Evolutionary conservation across 208 protist species (phyloP), one percentile per base, ranked within the genome.

Genomic region (Leishmania tropica): DNA sequence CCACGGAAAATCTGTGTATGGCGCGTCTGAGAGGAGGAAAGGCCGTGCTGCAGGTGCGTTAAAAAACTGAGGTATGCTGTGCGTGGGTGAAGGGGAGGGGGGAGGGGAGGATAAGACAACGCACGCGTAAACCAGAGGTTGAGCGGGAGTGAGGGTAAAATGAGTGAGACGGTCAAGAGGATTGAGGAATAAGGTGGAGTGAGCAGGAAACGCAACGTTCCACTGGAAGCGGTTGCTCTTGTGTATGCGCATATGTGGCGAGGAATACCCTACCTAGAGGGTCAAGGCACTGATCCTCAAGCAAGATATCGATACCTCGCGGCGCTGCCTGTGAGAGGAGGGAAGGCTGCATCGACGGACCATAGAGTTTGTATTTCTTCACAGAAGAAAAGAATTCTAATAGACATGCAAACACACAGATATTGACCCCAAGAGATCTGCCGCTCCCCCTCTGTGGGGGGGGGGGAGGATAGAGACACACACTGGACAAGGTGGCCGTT

Each of bases 361-460:
- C 47, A 35, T 53, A 51, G 45, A 19, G 45, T n/a, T 74, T 53
- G 17, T 45, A 40, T 58, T 37, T 76, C 17, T 51, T 45, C 35
- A 28, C 1, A 28, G 51, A 13, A 40, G 51, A 76, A 40, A 40
- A 2, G 31, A 3, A 40, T 62, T 76, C 48, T 76, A 60, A 54
- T 76, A 62, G 73, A 76, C 73, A 76, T 76, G 73, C 35, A 62
- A 28, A 75, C 73, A 62, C 51, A 42, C 47, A 40, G 31, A 76
- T 45, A 76, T 10, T 15, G 0, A 42, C 35, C 13, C 73, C 45
- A 54, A 76, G 13, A 76, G 31, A 21, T 11, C 31, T 31, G 31
- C 31, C 31, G 31, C 31, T 31, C 31, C 31, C 31, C 31, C 31
- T 31, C 31, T 31, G 48, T 53, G 13, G 8, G 13, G 4, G 48